Evolutionary conservation across 371 early-diverging fungal species (phyloP).

Genomic region (Lichtheimia hyalospora): DNA sequence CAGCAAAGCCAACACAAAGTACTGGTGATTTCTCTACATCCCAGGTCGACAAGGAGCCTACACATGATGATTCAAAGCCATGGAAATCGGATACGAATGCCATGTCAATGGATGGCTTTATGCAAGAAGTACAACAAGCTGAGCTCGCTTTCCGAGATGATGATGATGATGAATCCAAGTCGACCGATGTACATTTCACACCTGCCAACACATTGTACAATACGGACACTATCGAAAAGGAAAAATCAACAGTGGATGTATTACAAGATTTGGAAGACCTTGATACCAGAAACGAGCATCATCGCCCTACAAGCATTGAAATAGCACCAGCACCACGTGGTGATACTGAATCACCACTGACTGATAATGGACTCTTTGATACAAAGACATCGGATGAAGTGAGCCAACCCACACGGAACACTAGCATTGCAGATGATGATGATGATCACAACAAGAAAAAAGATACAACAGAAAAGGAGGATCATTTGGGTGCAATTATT

Average conservation of each 20-base stretch:
- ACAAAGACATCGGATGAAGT: slow-evolving; percentile 1
- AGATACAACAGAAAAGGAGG: not conserved
- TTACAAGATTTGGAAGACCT: too few species aligned
- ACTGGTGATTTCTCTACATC: too few species aligned
- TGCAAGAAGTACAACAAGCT: not conserved
- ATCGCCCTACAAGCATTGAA: too few species aligned
- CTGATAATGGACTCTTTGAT: slow-evolving; percentile 2
- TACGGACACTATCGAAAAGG: not conserved
- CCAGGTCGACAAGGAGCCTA: too few species aligned
- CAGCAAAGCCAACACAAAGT: not conserved
- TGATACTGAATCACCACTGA: slow-evolving; percentile 2
- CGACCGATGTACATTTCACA: too few species aligned
- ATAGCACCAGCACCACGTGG: not conserved
- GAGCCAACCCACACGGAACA: slow-evolving; percentile 1
- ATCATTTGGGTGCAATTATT: slow-evolving; percentile 14
- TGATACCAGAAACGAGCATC: too few species aligned
- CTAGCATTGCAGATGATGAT: not conserved
- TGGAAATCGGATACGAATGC: too few species aligned
- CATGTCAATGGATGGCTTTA: not conserved
- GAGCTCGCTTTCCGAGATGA: not conserved
- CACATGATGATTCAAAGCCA: too few species aligned
- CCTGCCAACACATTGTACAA: not conserved
- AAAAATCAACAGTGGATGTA: not conserved
- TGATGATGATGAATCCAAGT: not conserved
- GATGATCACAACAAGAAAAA: not conserved